Percentiles rank a stretch among this genome's conserved stretches.
phyloP scores from a whole-genome alignment of 139 green algal species.

The Chlamydomonas asymmetrica region DNA sequence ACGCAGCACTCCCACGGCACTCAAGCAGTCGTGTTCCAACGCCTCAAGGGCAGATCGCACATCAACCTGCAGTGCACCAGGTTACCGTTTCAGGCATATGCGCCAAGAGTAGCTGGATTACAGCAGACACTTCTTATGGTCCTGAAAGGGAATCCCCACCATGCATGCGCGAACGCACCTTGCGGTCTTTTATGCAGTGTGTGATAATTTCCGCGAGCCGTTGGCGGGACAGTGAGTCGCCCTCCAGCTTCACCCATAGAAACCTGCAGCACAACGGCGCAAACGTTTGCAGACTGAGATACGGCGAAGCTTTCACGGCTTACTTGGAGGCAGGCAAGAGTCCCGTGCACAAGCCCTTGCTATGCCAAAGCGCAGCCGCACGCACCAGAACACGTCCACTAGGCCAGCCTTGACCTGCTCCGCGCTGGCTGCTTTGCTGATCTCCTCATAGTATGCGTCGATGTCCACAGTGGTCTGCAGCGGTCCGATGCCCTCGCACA shows the following conservation, averaged over 20 bases:
- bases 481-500: not conserved
- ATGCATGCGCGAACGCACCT: constrained; percentile 4
- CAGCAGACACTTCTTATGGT: constrained; percentile 12
- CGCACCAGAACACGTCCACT: constrained; percentile 44
- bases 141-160: not conserved
- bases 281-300: not conserved
- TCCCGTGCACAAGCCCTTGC: not conserved
- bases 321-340: not conserved
- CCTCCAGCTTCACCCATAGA: constrained; percentile 40
- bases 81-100: too few relatives aligned
- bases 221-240: constrained; percentile 7
- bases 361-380: not conserved
- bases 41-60: constrained; percentile 23
- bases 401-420: constrained; percentile 9
- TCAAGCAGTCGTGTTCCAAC: constrained; percentile 39
- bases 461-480: not conserved
- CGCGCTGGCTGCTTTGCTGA: not conserved
- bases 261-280: constrained; percentile 23
- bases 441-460: not conserved
- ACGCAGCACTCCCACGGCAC: constrained; percentile 24
- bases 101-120: too few relatives aligned
- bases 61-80: constrained; percentile 14
- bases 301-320: not conserved
- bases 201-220: constrained; percentile 36
- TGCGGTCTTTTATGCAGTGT: constrained; percentile 38